Conservation (phyloP, 306 rosid genomes). For the Cicer bijugum region DNA sequence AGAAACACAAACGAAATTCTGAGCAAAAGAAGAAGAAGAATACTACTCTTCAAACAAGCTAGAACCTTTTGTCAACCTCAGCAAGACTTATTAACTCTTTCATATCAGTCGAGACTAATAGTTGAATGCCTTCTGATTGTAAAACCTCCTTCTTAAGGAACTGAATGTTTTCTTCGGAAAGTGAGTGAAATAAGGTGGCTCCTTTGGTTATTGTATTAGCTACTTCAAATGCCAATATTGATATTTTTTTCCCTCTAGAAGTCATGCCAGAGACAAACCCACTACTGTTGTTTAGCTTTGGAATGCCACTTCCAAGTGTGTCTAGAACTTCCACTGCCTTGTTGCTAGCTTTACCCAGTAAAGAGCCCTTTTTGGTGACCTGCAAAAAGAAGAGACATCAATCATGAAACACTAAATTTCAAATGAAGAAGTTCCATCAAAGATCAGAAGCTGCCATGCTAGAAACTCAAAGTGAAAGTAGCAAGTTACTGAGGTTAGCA, state of each 20-base stretch:
- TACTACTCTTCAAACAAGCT: conserved; percentile 38
- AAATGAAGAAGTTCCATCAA: conserved; percentile 7
- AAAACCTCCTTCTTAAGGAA: conserved; percentile 66
- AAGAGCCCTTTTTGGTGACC: conserved; percentile 62
- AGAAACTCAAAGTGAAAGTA: conserved; percentile 14
- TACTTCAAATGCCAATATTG: conserved; percentile 93
- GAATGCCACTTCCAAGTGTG: conserved; percentile 76
- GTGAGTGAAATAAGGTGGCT: conserved; percentile 67
- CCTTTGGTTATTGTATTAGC: conserved; percentile 90
- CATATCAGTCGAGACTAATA: conserved; percentile 70
- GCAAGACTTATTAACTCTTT: conserved; percentile 74
- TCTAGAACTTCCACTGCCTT: conserved; percentile 81
- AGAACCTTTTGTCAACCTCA: conserved; percentile 90
- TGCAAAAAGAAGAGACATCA: conserved; percentile 45
- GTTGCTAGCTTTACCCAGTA: conserved; percentile 70
- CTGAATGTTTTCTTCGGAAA: conserved; percentile 77
- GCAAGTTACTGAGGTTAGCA: background rate
- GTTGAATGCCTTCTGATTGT: conserved; percentile 69
- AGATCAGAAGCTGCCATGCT: conserved; percentile 19
- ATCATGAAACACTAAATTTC: conserved; percentile 24
- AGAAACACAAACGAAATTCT: conserved; percentile 10
- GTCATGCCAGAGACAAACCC: conserved; percentile 61
- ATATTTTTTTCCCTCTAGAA: conserved; percentile 65
- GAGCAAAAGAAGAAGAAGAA: conserved; percentile 37
- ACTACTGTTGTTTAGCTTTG: conserved; percentile 56